Percentiles rank a stretch among this genome's conserved stretches.
Conservation (phyloP, 805 yeast genomes). For the Groenewaldozyma tartarivorans region DNA sequence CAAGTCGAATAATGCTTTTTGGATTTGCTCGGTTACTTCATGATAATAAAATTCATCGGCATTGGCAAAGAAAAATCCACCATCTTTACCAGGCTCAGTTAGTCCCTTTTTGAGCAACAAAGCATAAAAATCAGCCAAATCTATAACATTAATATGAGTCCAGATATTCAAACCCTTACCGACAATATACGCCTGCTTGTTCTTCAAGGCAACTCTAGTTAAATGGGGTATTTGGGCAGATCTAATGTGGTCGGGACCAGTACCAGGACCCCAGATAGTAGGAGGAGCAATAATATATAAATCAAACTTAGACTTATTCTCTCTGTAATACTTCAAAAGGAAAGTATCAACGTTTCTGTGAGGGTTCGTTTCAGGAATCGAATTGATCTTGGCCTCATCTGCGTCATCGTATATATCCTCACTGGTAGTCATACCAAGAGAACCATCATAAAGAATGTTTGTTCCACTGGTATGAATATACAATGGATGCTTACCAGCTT, state of each 20-base stretch:
- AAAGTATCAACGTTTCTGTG: conserved; percentile 14
- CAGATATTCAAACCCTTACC: conserved; percentile 11
- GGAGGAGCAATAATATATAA: conserved; percentile 14
- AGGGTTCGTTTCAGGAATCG: conserved; percentile 11
- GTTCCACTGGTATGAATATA: conserved; percentile 15
- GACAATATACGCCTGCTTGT: conserved; percentile 10
- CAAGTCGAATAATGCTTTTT: conserved; percentile 9
- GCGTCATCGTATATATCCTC: conserved; percentile 11
- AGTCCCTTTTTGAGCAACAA: conserved; percentile 4
- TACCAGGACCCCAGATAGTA: conserved; percentile 18
- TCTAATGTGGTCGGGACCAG: conserved; percentile 11
- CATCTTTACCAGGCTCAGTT: conserved; percentile 9
- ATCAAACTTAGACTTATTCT: conserved; percentile 6
- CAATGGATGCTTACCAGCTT: conserved; percentile 8
- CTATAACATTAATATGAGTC: conserved; percentile 14
- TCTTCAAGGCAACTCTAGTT: conserved; percentile 6
- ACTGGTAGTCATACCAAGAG: conserved; percentile 5
- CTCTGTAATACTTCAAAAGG: conserved; percentile 6
- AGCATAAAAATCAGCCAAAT: conserved; percentile 12
- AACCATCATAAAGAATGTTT: conserved; percentile 8
- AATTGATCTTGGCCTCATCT: conserved; percentile 7
- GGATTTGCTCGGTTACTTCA: conserved; percentile 10
- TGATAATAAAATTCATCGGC: conserved; percentile 10
- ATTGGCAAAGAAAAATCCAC: conserved; percentile 12
- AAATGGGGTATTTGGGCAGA: conserved; percentile 11